Base-by-base conservation (phyloP, 768 basidiomycete species). In the Jaapia argillacea region DNA sequence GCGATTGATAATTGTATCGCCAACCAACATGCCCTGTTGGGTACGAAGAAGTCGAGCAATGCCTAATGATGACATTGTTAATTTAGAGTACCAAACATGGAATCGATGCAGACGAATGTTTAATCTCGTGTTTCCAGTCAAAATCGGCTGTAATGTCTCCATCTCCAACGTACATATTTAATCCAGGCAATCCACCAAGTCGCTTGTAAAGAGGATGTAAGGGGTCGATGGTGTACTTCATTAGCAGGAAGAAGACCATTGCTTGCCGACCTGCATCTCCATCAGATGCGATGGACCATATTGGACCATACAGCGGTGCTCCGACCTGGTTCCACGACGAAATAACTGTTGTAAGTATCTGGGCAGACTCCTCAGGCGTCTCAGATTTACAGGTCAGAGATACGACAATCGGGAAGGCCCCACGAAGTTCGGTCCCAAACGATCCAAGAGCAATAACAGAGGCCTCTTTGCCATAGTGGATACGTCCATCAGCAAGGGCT, bases 391-490 rank as follows among this genome's bases (percentile, higher is more conserved):
- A 55, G 1, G 48, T 48, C 2, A 52, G 50, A 13, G 36, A 42
- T 6, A 54, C 27, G 4, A 53, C 16, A 13, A 56, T 43, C 2
- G 55, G 55, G 21, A 49, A 51, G 0, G 54, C 52, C 6, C 54
- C 54, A 24, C 53, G 53, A 13, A 46, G n/a, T 1, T 4, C 13
- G 18, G 10, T 14, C 7, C 41, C 50, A 33, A 37, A 44, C 12
- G 50, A 47, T 0, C 51, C 42, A 33, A 59, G 43, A 2, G 58
- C 58, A 13, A 49, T 51, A 1, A 62, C 59, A 41, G 58, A 53
- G 4, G 52, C 45, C 42, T 64, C 61, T 36, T 58, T 41, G 4
- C 51, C 61, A 36, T 61, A 43, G 45, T 62, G 58, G 1, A 61
- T 43, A 13, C 39, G 49, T 0, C 50, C 53, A 1, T 53, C 49